Evolutionary conservation across 345 rosid species (phyloP).

Genomic region (Rhizophora apiculata): DNA sequence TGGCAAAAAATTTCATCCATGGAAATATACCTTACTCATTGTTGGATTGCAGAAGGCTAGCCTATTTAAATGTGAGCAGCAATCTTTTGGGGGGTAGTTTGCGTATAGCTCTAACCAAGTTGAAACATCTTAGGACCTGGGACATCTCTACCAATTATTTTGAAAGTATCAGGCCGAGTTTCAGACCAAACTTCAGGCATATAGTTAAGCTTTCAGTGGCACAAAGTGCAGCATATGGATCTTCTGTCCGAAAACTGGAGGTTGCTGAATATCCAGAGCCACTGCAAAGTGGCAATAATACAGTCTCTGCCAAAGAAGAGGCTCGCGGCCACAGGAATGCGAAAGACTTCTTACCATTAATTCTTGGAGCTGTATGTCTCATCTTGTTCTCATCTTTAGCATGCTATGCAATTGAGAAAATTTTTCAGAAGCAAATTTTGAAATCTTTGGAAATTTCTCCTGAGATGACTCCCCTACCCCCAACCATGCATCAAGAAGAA

Average conservation of each 20-base stretch:
- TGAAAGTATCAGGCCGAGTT: background rate
- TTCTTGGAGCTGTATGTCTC: conserved; percentile 16
- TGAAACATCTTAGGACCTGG: conserved; percentile 30
- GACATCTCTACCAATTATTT: conserved; percentile 43
- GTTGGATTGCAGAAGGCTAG: conserved; percentile 29
- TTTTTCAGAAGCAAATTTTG: conserved; percentile 20
- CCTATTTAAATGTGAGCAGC: conserved; percentile 36
- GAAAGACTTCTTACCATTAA: conserved; percentile 5
- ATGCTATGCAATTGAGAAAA: conserved; percentile 21
- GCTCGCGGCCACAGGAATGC: background rate
- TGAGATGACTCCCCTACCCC: conserved; percentile 5
- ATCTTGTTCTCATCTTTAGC: conserved; percentile 17
- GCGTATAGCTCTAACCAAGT: conserved; percentile 28
- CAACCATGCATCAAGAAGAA: conserved; percentile 14
- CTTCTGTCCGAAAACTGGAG: background rate
- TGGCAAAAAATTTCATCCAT: conserved; percentile 30
- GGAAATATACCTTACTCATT: conserved; percentile 41
- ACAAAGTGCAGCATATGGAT: background rate
- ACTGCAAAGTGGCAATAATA: background rate
- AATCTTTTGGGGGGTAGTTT: conserved; percentile 39
- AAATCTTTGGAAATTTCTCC: conserved; percentile 34
- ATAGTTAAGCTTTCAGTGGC: background rate
- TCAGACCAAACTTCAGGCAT: conserved; percentile 7
- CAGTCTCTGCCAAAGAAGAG: background rate
- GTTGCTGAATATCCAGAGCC: background rate